Conservation (phyloP, 2,329 filamentous ascomycete genomes). For the Fusarium tanahbumbuense region DNA sequence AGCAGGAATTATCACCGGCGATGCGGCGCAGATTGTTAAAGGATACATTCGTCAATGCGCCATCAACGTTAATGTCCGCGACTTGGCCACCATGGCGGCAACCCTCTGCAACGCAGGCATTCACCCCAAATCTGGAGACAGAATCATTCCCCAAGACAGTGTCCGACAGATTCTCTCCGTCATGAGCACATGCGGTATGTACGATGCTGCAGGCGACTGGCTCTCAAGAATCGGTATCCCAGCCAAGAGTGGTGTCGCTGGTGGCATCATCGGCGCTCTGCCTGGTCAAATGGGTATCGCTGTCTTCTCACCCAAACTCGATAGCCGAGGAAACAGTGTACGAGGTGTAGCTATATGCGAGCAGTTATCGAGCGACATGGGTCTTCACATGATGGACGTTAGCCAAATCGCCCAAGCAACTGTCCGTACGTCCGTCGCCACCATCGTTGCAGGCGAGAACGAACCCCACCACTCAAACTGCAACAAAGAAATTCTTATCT, state of each 20-base stretch:
- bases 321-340: constrained; percentile 50
- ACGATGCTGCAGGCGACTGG: constrained; percentile 55
- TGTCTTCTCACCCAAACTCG: constrained; percentile 49
- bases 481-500: constrained; percentile 48
- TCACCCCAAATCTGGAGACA: constrained; percentile 50
- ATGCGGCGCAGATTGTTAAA: constrained; percentile 51
- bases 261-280: constrained; percentile 50
- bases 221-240: constrained; percentile 54
- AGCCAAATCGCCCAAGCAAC: constrained; percentile 49
- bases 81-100: constrained; percentile 55
- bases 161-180: constrained; percentile 55
- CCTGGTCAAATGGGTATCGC: constrained; percentile 50
- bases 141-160: constrained; percentile 51
- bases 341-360: constrained; percentile 50
- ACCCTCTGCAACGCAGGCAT: constrained; percentile 53
- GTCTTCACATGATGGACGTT: constrained; percentile 52
- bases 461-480: constrained; percentile 46
- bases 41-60: constrained; percentile 56
- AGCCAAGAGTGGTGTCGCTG: constrained; percentile 53
- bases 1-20: constrained; percentile 52
- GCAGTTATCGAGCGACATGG: constrained; percentile 49
- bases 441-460: constrained; percentile 44
- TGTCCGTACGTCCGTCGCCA: constrained; percentile 46
- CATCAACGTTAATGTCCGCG: constrained; percentile 56
- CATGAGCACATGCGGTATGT: constrained; percentile 58